Percentiles rank a stretch among this genome's conserved stretches.
Evolutionary conservation across 306 rosid species (phyloP).

Genomic region (Dicorynia guianensis): DNA sequence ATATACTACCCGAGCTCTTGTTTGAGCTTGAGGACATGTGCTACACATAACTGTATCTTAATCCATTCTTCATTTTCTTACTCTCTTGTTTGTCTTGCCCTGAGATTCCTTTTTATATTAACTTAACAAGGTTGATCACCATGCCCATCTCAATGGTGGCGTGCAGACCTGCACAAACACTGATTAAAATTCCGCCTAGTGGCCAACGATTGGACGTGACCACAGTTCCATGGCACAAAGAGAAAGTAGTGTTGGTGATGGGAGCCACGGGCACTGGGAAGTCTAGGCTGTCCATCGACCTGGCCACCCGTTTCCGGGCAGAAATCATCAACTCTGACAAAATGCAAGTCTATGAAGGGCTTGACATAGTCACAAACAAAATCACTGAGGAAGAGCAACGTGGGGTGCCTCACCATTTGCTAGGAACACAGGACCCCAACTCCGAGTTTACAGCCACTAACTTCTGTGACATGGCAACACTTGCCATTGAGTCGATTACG

Average conservation of each 20-base stretch:
- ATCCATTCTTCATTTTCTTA: constrained; percentile 3
- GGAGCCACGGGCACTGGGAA: constrained; percentile 84
- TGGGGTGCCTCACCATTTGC: constrained; percentile 71
- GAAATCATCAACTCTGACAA: constrained; percentile 81
- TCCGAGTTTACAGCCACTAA: constrained; percentile 51
- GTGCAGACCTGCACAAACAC: constrained; percentile 48
- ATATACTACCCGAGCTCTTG: not conserved
- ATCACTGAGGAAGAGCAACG: constrained; percentile 58
- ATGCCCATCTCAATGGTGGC: constrained; percentile 47
- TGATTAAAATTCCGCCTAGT: constrained; percentile 43
- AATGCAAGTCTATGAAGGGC: constrained; percentile 77
- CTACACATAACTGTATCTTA: not conserved
- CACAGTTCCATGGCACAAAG: constrained; percentile 45
- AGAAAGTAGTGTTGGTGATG: constrained; percentile 70
- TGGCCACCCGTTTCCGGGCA: constrained; percentile 55
- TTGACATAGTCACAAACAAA: constrained; percentile 70
- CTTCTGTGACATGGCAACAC: constrained; percentile 53
- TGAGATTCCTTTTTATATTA: not conserved
- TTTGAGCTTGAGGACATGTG: not conserved
- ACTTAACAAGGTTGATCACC: not conserved
- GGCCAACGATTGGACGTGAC: constrained; percentile 42
- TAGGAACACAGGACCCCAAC: constrained; percentile 56
- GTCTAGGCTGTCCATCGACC: constrained; percentile 66
- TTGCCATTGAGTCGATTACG: constrained; percentile 49
- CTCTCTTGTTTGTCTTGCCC: not conserved